A percentile compares a stretch with the other conserved stretches of the same genome.
phyloP scores from a whole-genome alignment of 2,329 filamentous ascomycete genomes.

The Phialophora expanda region DNA sequence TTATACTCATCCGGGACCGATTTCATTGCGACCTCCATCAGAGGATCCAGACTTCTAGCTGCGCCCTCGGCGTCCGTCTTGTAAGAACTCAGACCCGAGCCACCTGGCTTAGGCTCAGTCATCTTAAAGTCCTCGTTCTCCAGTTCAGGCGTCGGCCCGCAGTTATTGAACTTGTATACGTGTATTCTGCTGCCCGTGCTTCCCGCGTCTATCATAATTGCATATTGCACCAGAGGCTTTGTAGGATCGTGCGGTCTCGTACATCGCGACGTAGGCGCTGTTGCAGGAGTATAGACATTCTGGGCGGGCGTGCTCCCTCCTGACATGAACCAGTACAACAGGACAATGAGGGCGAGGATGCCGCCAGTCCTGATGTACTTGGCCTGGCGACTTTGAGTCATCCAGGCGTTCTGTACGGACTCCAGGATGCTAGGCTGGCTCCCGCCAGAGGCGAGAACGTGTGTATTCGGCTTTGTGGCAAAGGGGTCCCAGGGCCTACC shows the following conservation, averaged over 20 bases:
- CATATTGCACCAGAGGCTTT: conserved; percentile 96
- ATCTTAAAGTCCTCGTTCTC: conserved; percentile 92
- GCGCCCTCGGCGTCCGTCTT: conserved; percentile 83
- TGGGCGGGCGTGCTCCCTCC: conserved; percentile 30
- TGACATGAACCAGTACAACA: conserved; percentile 63
- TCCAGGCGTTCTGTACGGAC: conserved; percentile 55
- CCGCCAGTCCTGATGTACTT: conserved; percentile 67
- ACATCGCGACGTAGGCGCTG: conserved; percentile 65
- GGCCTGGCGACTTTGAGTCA: conserved; percentile 67
- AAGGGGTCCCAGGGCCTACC: conserved; percentile 47
- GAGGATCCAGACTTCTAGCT: conserved; percentile 83
- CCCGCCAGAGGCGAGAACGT: conserved; percentile 37
- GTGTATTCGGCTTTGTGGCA: conserved; percentile 53
- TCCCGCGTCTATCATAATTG: conserved; percentile 97
- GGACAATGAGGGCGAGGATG: conserved; percentile 62
- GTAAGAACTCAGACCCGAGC: conserved; percentile 83
- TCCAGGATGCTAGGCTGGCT: conserved; percentile 48
- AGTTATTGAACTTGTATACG: conserved; percentile 99
- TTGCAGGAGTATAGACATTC: conserved; percentile 35
- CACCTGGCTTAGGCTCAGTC: conserved; percentile 82
- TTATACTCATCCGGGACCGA: conserved; percentile 87
- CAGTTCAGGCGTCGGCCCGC: conserved; percentile 89
- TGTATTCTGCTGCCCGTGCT: conserved; percentile 98
- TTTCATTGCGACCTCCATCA: conserved; percentile 84
- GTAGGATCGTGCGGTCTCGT: conserved; percentile 80